Evolutionary conservation across 1,139 yeast species (phyloP), one percentile per base, ranked within the genome.

Genomic region (Blastobotrys buckinghamii): DNA sequence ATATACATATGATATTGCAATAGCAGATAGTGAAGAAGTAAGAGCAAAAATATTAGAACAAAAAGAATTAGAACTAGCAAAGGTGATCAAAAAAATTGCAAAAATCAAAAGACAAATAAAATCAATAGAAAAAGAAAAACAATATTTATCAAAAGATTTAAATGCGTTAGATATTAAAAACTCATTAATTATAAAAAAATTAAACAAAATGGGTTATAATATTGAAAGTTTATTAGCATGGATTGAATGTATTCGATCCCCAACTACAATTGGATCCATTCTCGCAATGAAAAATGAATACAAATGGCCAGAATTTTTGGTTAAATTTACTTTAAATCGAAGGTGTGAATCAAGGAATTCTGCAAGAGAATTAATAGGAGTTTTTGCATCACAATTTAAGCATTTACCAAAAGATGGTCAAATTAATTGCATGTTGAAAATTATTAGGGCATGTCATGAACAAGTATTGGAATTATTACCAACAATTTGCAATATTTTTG

Each of bases 251-350:
- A 45, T 57, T 6, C 27, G 35, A n/a, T 59, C 60, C 1, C 42
- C 50, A 2, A 47, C 57, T 4, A 37, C 58, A 22, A 15, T 40
- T 10, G 48, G 50, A 13, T 63, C 65, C 6, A 38, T 61, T n/a
- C 38, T 42, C n/a, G 49, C 47, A 10, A 59, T 63, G 60, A 48
- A 37, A 1, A 48, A 42, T 39, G 7, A 5, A 22, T 24, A 34
- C 9, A 40, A 29, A 20, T 65, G 68, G 67, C 68, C 69, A 1
- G 50, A 47, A 17, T 64, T 64, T 44, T 50, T 65, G 38, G 46
- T 61, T 12, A 48, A 59, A 8, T 60, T 59, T 50, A 61, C 65
- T 0, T 44, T 63, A 17, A 52, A 60, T 24, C 57, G 69, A 26
- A 49, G 46, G 17, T 53, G 59, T 47, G 44, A 40, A 9, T 50